Percentiles rank a stretch among this genome's conserved stretches.
phyloP scores from a whole-genome alignment of 129 eudicot species.

The Flaveria robusta region DNA sequence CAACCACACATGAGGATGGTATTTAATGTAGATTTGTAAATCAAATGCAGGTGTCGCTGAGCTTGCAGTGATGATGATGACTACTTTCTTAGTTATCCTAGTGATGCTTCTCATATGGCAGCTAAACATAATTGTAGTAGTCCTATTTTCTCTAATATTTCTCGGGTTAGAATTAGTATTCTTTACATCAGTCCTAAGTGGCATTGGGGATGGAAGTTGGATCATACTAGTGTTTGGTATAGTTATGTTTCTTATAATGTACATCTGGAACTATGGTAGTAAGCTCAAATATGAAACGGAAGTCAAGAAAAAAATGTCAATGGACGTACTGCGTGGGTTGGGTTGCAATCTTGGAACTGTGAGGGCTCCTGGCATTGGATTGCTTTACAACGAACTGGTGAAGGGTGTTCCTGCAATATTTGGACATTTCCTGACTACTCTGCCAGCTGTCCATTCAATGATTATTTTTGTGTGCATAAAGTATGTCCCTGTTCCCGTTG shows the following conservation, averaged over 20 bases:
- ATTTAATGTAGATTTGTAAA: constrained; percentile 29
- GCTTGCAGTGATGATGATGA: constrained; percentile 95
- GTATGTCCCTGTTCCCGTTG: constrained; percentile 89
- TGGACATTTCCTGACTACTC: constrained; percentile 80
- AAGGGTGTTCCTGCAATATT: constrained; percentile 91
- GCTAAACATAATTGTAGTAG: constrained; percentile 58
- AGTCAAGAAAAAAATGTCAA: constrained; percentile 80
- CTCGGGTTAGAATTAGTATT: constrained; percentile 74
- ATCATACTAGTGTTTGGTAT: constrained; percentile 72
- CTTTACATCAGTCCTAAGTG: constrained; percentile 81
- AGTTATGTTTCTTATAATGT: constrained; percentile 72
- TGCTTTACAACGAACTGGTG: constrained; percentile 88
- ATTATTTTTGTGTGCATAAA: constrained; percentile 90
- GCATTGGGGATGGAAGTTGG: constrained; percentile 95
- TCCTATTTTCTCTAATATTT: constrained; percentile 62
- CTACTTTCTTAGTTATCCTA: constrained; percentile 81
- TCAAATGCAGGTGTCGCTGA: constrained; percentile 74
- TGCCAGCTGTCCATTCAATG: constrained; percentile 97
- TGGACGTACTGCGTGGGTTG: constrained; percentile 72
- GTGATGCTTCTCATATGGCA: constrained; percentile 99
- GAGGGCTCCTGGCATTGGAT: constrained; percentile 94
- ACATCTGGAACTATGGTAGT: constrained; percentile 95
- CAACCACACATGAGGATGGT: neutral
- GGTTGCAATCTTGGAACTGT: constrained; percentile 90
- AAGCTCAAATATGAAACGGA: constrained; percentile 92